Base-by-base conservation (phyloP, 768 basidiomycete species). In the Kondoa subrosea region DNA sequence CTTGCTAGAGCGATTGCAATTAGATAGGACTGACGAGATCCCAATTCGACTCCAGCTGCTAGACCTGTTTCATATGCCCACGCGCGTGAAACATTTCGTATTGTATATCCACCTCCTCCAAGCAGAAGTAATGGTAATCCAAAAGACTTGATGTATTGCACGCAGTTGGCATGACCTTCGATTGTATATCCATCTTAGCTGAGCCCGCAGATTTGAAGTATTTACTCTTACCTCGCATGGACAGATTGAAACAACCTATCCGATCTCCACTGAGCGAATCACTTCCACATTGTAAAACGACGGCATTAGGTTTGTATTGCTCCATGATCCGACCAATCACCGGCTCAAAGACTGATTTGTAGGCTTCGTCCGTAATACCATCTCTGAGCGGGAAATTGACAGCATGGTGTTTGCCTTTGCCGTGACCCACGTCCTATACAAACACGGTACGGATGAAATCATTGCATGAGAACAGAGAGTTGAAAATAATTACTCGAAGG, bases 51-150 rank as follows among this genome's bases (percentile, higher is more conserved):
- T 14, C 95, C 95, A 27, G 93, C 91, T n/a, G 95, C 95, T 57
- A 99, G 78, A 27, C 95, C 95, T 1, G 95, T 99, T 78, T 99
- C 95, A 74, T 85, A 99, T 26, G 95, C 93, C 95, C 95, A 99
- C 15, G 88, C 86, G 57, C 95, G 83, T 71, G 90, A 91, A 69
- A 96, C 93, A 71, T 93, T 93, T 57, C 92, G 87, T 84, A 99
- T 93, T 2, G 95, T 99, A 77, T 99, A 99, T 0, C 95, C 95
- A 12, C 95, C 95, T 30, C 95, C 95, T 16, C 95, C 95, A 29
- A 99, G 84, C 25, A 99, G 81, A 14, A 99, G 80, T n/a, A 97
- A 77, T 1, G 95, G 95, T 62, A 89, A 87, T 75, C 89, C 87
- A 78, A 97, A 95, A 0, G 89, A 90, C 76, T 97, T 95, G 65